phyloP scores from a whole-genome alignment of 768 basidiomycete genomes.

The Chiua virens region DNA sequence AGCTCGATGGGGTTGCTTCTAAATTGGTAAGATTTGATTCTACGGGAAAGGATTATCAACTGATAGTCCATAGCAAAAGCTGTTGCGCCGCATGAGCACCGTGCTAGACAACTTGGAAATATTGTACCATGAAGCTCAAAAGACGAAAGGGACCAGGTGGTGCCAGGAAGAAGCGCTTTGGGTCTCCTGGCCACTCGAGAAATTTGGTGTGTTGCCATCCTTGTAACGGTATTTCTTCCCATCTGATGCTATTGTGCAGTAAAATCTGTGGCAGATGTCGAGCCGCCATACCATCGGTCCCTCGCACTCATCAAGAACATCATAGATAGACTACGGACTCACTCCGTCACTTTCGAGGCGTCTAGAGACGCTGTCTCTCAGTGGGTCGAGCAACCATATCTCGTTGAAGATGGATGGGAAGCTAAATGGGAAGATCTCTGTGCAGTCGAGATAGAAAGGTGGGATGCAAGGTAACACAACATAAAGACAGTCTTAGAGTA shows the following conservation, averaged over 20 bases:
- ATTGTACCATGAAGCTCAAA: constrained; percentile 67
- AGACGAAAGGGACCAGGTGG: constrained; percentile 70
- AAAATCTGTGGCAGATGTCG: constrained; percentile 51
- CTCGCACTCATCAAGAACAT: constrained; percentile 55
- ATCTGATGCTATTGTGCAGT: constrained; percentile 38
- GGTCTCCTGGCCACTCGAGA: constrained; percentile 80
- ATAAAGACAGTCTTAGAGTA: constrained; percentile 12
- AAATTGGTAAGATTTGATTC: constrained; percentile 59
- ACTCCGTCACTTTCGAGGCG: constrained; percentile 68
- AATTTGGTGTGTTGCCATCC: constrained; percentile 56
- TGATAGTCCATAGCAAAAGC: constrained; percentile 52
- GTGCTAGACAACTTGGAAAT: constrained; percentile 65
- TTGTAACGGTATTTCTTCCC: not conserved
- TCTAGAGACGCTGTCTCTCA: constrained; percentile 59
- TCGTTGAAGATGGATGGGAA: constrained; percentile 70
- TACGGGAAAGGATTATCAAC: not conserved
- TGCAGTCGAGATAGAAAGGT: constrained; percentile 71
- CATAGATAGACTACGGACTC: constrained; percentile 56
- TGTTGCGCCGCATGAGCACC: constrained; percentile 63
- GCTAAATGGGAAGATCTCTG: constrained; percentile 78
- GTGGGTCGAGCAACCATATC: constrained; percentile 70
- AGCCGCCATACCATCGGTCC: constrained; percentile 68
- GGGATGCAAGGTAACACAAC: constrained; percentile 42
- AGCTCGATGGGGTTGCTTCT: constrained; percentile 53
- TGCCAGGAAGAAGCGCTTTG: constrained; percentile 71